Evolutionary conservation across 768 basidiomycete species (phyloP), one percentile per base, ranked within the genome.

Genomic region (Lepiota venenata): DNA sequence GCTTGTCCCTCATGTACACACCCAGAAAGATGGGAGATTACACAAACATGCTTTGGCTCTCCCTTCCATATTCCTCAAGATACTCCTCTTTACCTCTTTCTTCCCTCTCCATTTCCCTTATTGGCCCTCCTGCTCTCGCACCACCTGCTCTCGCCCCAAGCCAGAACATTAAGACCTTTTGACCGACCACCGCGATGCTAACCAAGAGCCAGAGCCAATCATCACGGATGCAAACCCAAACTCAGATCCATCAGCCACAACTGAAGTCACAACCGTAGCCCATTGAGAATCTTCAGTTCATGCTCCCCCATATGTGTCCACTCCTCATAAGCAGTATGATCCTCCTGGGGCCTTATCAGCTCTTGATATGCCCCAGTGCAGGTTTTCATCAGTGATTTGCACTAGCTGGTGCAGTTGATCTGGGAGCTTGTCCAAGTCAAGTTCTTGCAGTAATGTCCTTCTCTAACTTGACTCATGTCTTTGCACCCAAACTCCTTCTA

Each of bases 271-370:
- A n/a, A n/a, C n/a, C n/a, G n/a, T n/a, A n/a, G n/a, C n/a, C n/a
- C n/a, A n/a, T n/a, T n/a, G n/a, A n/a, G n/a, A n/a, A n/a, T n/a
- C n/a, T n/a, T n/a, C n/a, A n/a, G 52, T 71, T 65, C 50, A 71
- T 56, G 57, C 72, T 71, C 4, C 56, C 64, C n/a, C 64, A 62
- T n/a, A 61, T 43, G 47, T 59, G 57, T 10, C 56, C 56, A 15
- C 58, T 54, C 11, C 39, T 64, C 6, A 64, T 64, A 16, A 71
- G 70, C 6, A 62, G 77, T 22, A 71, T 75, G 2, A 40, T 59
- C 52, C 66, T 66, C 50, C 64, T 65, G 73, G 72, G 40, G 65
- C 74, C 40, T 58, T 71, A 2, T 77, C 76, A 35, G 73, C 67
- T 76, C 66, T 72, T 77, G 52, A 77, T 68, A 48, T 70, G 67